Conservation (phyloP, 352 stramenopile genomes). For the Thalassiosira mediterranea region DNA sequence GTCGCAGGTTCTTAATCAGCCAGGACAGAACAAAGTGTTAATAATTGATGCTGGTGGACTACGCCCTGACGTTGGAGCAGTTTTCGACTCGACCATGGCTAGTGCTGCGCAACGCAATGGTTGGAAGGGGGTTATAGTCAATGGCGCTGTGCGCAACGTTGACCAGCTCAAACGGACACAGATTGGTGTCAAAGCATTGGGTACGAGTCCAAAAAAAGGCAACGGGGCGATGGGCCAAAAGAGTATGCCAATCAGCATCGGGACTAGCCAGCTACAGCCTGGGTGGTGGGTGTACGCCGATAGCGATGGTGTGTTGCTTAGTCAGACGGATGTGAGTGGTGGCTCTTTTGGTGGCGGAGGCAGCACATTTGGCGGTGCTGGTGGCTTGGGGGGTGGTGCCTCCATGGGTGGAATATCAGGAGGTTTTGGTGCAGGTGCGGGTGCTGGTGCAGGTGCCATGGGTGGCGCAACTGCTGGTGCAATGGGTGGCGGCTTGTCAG, state of each 20-base stretch:
- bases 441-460: background rate
- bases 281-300: slow-evolving; percentile 52
- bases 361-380: slow-evolving; percentile 7
- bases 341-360: slow-evolving; percentile 40
- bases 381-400: background rate
- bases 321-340: slow-evolving; percentile 47
- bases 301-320: slow-evolving; percentile 55
- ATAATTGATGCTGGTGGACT: slow-evolving; percentile 54
- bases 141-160: slow-evolving; percentile 50
- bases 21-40: slow-evolving; percentile 51
- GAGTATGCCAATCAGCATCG: slow-evolving; percentile 25
- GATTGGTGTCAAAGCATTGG: slow-evolving; percentile 58
- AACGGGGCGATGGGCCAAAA: slow-evolving; percentile 26
- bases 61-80: slow-evolving; percentile 23
- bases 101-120: slow-evolving; percentile 42
- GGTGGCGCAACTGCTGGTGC: background rate
- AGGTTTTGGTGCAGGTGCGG: slow-evolving; percentile 10
- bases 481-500: slow-evolving; percentile 1
- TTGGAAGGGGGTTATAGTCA: slow-evolving; percentile 61
- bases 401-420: slow-evolving; percentile 16
- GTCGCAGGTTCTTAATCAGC: slow-evolving; percentile 43
- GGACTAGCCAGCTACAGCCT: slow-evolving; percentile 29
- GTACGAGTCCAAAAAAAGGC: slow-evolving; percentile 48
- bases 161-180: slow-evolving; percentile 19
- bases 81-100: slow-evolving; percentile 51